Evolutionary conservation across 2,329 filamentous ascomycete genomes (phyloP).

Genomic region (Aaosphaeria pasadenensis): DNA sequence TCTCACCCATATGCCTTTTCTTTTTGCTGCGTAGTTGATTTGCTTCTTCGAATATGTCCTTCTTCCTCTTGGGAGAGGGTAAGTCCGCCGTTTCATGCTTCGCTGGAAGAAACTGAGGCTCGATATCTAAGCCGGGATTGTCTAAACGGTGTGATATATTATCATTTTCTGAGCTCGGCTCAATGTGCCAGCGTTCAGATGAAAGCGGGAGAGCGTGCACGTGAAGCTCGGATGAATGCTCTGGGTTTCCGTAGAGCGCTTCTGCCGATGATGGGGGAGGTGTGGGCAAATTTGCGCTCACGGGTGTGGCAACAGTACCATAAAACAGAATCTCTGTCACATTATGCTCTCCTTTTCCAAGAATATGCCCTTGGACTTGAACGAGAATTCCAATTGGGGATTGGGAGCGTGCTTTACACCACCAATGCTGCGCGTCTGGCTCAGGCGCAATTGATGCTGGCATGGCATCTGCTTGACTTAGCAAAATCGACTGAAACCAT

Average conservation of each 20-base stretch:
- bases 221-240: slow-evolving; percentile 23
- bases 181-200: slow-evolving; percentile 25
- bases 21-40: slow-evolving; percentile 42
- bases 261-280: slow-evolving; percentile 31
- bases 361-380: slow-evolving; percentile 16
- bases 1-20: slow-evolving; percentile 41
- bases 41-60: slow-evolving; percentile 48
- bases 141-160: slow-evolving; percentile 3
- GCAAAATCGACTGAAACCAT: slow-evolving; percentile 40
- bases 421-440: slow-evolving; percentile 27
- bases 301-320: slow-evolving; percentile 26
- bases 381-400: slow-evolving; percentile 41
- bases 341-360: slow-evolving; percentile 6
- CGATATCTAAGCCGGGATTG: slow-evolving; percentile 13
- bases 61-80: slow-evolving; percentile 40
- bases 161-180: too few relatives aligned
- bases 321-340: slow-evolving; percentile 48
- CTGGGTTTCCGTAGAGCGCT: slow-evolving; percentile 2
- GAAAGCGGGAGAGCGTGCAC: slow-evolving; percentile 44
- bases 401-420: slow-evolving; percentile 33
- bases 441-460: neutral
- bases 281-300: slow-evolving; percentile 21
- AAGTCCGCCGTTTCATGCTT: slow-evolving; percentile 12
- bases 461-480: slow-evolving; percentile 7
- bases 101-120: slow-evolving; percentile 33